Percentiles rank a stretch among this genome's conserved stretches.
Conservation (phyloP, 805 yeast species). For the Kodamaea jinghongensis region DNA sequence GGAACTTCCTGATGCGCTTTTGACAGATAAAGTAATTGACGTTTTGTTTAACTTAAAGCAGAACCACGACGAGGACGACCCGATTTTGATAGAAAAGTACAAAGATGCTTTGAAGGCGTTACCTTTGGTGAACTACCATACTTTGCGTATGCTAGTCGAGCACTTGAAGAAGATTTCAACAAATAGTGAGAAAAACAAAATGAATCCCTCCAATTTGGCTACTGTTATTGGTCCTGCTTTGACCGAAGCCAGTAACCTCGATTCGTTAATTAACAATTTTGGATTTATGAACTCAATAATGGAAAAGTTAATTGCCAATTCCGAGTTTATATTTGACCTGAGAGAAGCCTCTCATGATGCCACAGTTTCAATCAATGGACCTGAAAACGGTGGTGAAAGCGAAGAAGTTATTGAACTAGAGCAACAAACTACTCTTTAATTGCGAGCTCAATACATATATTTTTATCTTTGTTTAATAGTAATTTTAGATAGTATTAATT, state of each 20-base stretch:
- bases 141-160: constrained; percentile 61
- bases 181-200: constrained; percentile 67
- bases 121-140: constrained; percentile 65
- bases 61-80: constrained; percentile 13
- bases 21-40: constrained; percentile 65
- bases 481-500: no score
- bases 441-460: no score
- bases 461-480: no score
- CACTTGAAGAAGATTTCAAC: constrained; percentile 71
- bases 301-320: constrained; percentile 48
- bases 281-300: constrained; percentile 55
- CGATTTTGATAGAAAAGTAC: constrained; percentile 16
- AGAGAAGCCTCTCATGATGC: not conserved
- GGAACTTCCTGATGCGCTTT: constrained; percentile 81
- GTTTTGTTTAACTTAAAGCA: constrained; percentile 46
- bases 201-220: constrained; percentile 87
- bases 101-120: constrained; percentile 39
- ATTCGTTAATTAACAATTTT: constrained; percentile 45
- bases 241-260: constrained; percentile 53
- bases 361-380: constrained; percentile 1
- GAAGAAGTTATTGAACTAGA: constrained; percentile 3
- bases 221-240: constrained; percentile 76
- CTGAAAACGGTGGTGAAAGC: constrained; percentile 6
- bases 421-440: no score
- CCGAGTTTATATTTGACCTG: constrained; percentile 34